A percentile compares a stretch with the other conserved stretches of the same genome.
These are phyloP conservation scores for Abrus pulchellus DNA, from an alignment of 306 rosid genomes.

Conservation along the genomic window DNA sequence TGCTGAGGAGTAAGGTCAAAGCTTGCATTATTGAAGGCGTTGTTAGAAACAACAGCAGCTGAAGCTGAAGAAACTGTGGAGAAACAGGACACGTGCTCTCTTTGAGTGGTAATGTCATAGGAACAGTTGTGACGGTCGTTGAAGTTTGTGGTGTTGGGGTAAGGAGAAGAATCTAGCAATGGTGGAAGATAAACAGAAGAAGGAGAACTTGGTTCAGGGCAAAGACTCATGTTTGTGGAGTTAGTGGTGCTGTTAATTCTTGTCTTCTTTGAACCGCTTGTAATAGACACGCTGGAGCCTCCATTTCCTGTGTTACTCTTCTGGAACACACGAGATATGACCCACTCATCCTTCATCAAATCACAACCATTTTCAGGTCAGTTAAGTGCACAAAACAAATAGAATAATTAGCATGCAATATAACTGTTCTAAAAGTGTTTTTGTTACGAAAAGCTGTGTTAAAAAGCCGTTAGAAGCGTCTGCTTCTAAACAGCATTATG, in stretches of 20 bases:
- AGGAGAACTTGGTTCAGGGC: conserved; percentile 83
- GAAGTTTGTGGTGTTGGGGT: conserved; percentile 33
- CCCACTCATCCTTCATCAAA: conserved; percentile 87
- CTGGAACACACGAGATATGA: conserved; percentile 90
- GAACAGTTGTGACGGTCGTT: conserved; percentile 69
- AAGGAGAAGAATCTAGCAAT: conserved; percentile 79
- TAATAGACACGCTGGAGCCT: conserved; percentile 40
- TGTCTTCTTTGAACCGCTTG: conserved; percentile 61
- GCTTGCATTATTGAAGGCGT: conserved; percentile 44
- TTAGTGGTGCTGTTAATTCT: conserved; percentile 40
- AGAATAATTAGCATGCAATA: neutral
- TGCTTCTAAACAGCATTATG: neutral
- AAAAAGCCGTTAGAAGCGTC: conserved; percentile 13
- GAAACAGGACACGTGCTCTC: conserved; percentile 99
- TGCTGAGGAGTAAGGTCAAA: conserved; percentile 50
- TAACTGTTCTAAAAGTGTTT: no score
- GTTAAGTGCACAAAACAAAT: neutral
- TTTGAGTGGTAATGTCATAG: conserved; percentile 60
- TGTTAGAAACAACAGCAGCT: conserved; percentile 41
- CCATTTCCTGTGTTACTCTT: conserved; percentile 58
- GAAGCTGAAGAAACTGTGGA: conserved; percentile 69
- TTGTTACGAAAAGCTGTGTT: no score
- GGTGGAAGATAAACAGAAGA: conserved; percentile 91
- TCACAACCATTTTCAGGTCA: neutral
- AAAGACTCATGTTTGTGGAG: conserved; percentile 33